Percentiles rank a stretch among this genome's conserved stretches.
These are phyloP conservation scores for Geotrichum aggregatum DNA, from an alignment of 1,139 yeast species.

Conservation along the genomic window DNA sequence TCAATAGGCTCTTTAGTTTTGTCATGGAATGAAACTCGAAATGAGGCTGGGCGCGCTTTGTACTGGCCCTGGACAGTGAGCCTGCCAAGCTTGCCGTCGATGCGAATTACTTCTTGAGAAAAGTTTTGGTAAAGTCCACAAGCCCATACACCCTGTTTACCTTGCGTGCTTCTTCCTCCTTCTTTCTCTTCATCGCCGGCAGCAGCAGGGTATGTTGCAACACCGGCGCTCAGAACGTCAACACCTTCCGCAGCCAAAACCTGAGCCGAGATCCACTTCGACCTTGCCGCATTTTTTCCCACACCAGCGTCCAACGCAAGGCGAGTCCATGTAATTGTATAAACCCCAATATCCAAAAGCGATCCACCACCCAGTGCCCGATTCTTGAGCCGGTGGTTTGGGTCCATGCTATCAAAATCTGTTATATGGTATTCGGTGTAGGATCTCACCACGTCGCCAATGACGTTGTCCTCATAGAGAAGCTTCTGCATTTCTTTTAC, in stretches of 20 bases:
- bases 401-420: constrained; percentile 37
- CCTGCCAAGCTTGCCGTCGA: constrained; percentile 38
- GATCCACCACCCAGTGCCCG: constrained; percentile 58
- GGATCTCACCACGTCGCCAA: constrained; percentile 49
- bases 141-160: constrained; percentile 34
- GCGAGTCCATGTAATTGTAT: constrained; percentile 48
- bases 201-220: constrained; percentile 33
- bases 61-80: constrained; percentile 32
- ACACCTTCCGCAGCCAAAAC: constrained; percentile 31
- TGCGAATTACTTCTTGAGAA: constrained; percentile 27
- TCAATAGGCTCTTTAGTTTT: constrained; percentile 16
- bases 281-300: constrained; percentile 29
- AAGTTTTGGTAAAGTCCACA: constrained; percentile 31
- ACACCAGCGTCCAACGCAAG: constrained; percentile 35
- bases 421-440: constrained; percentile 39
- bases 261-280: constrained; percentile 25
- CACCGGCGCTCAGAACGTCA: constrained; percentile 33
- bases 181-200: no score
- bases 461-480: constrained; percentile 44
- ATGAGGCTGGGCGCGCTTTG: constrained; percentile 33
- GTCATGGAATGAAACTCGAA: constrained; percentile 23
- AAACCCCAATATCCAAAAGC: constrained; percentile 56
- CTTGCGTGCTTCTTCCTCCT: no score
- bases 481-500: constrained; percentile 41
- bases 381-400: constrained; percentile 39